Evolutionary conservation across 2,329 filamentous ascomycete genomes (phyloP).

Genomic region (Chaetomium sp.): DNA sequence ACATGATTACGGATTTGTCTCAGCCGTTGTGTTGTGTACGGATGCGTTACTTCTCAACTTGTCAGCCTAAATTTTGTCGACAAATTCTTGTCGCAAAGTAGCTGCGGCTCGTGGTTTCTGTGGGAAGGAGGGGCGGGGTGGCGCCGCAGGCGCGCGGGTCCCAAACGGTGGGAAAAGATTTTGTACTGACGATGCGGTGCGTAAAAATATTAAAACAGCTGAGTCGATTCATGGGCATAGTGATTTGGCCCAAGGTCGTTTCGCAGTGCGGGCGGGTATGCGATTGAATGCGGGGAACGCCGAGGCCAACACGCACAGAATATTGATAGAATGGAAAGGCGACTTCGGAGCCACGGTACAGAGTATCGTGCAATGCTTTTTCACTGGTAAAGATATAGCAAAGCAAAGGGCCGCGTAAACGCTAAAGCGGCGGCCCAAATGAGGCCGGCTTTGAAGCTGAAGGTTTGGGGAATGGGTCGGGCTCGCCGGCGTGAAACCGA

Average conservation of each 20-base stretch:
- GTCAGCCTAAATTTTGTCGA: not conserved
- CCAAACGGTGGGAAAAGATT: not conserved
- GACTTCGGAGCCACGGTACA: too few species aligned
- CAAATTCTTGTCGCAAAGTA: too few species aligned
- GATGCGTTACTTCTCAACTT: slow-evolving; percentile 11
- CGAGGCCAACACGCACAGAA: too few species aligned
- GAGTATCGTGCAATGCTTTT: too few species aligned
- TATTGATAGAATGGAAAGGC: too few species aligned
- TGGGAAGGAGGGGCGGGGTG: not conserved
- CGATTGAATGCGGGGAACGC: too few species aligned
- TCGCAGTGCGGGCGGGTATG: too few species aligned
- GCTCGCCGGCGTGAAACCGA: slow-evolving; percentile 4
- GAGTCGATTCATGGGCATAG: slow-evolving; percentile 20
- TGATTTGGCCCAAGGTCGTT: slow-evolving; percentile 14
- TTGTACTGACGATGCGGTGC: slow-evolving; percentile 17
- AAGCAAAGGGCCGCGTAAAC: not conserved
- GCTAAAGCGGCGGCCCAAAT: slow-evolving; percentile 11
- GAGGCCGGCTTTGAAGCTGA: slow-evolving; percentile 12
- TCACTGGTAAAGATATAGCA: too few species aligned
- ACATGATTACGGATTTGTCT: slow-evolving; percentile 50
- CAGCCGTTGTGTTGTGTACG: not conserved
- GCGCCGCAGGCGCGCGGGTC: too few species aligned
- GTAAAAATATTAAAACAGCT: slow-evolving; percentile 14
- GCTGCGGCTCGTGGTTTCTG: too few species aligned
- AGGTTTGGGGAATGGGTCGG: slow-evolving; percentile 12